Evolutionary conservation across 2,329 filamentous ascomycete genomes (phyloP), one percentile per base, ranked within the genome.

Genomic region (Arthrobotrys pseudoclavata): DNA sequence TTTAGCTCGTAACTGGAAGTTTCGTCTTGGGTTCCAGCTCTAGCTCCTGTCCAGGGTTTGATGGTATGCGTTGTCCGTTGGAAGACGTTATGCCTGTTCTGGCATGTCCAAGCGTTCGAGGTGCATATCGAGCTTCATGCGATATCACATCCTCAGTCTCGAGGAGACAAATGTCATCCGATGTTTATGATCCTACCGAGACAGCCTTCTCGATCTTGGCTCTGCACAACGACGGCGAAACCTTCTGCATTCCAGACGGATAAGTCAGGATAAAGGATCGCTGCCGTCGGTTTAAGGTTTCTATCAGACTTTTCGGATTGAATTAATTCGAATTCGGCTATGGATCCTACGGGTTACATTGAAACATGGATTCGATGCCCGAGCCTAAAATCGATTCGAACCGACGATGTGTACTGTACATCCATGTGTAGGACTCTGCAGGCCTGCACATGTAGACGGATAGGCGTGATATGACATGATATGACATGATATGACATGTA

Each of bases 101-200:
- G 72, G 72, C 24, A 76, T 76, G 72, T 70, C 57, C 24, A 76
- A 47, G 72, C 72, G 72, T 60, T 20, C 63, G 15, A 47, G 57
- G 24, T 61, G 66, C 63, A 67, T 76, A 34, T 40, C 48, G 47
- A 66, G 66, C 40, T 70, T 76, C 60, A 69, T 76, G 66, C 72
- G 66, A 70, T 70, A 70, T 64, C 64, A 68, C 31, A 62, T 60
- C 31, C 57, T 24, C 57, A 20, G 22, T 15, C 62, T 50, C 34
- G 26, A 55, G 57, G 55, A 45, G 63, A 53, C 45, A 69, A 68
- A 69, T 55, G 57, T 75, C 55, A 42, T 62, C 70, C 63, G 63
- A 72, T 66, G 61, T 66, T 69, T 69, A 45, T 76, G 55, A 42
- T 64, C 40, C 40, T 64, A 53, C 60, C 50, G 29, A 45, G 40